Evolutionary conservation across 2,329 filamentous ascomycete genomes (phyloP).

Genomic region (Alternaria gansuensis): DNA sequence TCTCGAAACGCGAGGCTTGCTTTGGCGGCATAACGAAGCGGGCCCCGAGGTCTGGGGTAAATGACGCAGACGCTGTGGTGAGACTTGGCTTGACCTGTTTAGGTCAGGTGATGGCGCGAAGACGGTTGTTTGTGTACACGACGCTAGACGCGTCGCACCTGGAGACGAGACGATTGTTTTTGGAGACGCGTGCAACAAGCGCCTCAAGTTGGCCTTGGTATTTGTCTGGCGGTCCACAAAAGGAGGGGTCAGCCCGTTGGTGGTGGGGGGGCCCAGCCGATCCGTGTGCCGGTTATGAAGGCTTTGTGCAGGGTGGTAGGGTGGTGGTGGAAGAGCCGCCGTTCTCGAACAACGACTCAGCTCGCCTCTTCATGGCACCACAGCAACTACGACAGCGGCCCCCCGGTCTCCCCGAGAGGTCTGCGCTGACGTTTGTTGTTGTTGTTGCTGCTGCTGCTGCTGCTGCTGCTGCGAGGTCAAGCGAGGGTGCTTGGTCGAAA

Average conservation of each 20-base stretch:
- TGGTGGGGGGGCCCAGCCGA: conserved; percentile 50
- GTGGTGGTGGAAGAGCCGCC: conserved; percentile 28
- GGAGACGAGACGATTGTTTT: conserved; percentile 40
- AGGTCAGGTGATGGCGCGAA: conserved; percentile 49
- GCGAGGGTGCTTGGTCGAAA: conserved; percentile 13
- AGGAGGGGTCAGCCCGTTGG: conserved; percentile 46
- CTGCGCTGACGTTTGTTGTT: conserved; percentile 23
- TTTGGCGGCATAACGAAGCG: conserved; percentile 42
- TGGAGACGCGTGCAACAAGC: conserved; percentile 38
- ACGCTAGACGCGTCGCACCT: conserved; percentile 45
- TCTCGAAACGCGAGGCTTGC: conserved; percentile 41
- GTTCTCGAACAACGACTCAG: conserved; percentile 48
- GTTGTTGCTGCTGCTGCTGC: conserved; percentile 22
- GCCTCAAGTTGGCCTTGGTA: conserved; percentile 36
- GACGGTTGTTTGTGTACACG: conserved; percentile 47
- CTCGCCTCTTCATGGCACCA: conserved; percentile 29
- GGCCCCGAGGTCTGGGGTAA: conserved; percentile 30
- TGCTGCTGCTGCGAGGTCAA: not conserved
- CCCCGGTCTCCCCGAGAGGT: conserved; percentile 40
- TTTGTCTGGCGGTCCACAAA: conserved; percentile 39
- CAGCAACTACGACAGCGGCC: conserved; percentile 34
- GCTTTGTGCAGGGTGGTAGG: conserved; percentile 46
- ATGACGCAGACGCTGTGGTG: conserved; percentile 21
- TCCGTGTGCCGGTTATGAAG: conserved; percentile 37
- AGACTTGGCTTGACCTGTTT: conserved; percentile 11